These are phyloP conservation scores for Vanrija sp. DNA, from an alignment of 1,284 basidiomycete genomes.

Conservation along the genomic window DNA sequence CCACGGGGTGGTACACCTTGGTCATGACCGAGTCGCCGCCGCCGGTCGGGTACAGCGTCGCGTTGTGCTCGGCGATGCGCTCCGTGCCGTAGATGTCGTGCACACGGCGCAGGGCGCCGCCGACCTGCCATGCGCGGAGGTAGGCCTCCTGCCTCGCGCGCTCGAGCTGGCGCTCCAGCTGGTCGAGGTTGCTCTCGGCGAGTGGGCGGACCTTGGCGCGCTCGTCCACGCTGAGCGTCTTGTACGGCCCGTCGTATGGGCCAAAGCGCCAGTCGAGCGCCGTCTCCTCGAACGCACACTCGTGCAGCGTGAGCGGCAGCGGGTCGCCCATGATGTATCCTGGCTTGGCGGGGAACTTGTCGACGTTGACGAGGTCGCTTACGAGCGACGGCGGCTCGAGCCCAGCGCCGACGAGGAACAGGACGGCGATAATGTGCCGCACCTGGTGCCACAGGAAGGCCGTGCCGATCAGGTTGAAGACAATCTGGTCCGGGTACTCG, in stretches of 20 bases:
- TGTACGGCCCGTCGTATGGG: constrained; percentile 46
- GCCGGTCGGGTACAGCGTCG: constrained; percentile 62
- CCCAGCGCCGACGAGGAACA: constrained; percentile 82
- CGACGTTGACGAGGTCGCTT: constrained; percentile 65
- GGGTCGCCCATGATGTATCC: constrained; percentile 90
- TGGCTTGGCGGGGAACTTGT: constrained; percentile 66
- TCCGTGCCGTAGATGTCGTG: constrained; percentile 12
- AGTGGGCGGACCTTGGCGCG: constrained; percentile 7
- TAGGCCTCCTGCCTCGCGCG: constrained; percentile 38
- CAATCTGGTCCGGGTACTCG: constrained; percentile 50
- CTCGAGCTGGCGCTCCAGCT: constrained; percentile 36
- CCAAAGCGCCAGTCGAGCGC: constrained; percentile 70
- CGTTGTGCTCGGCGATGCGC: background rate
- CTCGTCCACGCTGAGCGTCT: constrained; percentile 14
- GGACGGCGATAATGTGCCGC: constrained; percentile 86
- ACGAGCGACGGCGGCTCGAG: constrained; percentile 73
- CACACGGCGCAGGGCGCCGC: constrained; percentile 38
- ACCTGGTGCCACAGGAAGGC: constrained; percentile 98
- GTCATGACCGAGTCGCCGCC: constrained; percentile 63
- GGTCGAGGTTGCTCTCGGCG: constrained; percentile 30
- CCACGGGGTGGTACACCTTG: constrained; percentile 62
- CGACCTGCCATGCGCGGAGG: constrained; percentile 59
- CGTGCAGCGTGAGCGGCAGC: constrained; percentile 87
- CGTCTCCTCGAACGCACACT: constrained; percentile 68
- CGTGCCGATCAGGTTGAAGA: constrained; percentile 80